These are phyloP conservation scores for Colletotrichum cordylinicola DNA, from an alignment of 2,329 filamentous ascomycete genomes.

Conservation along the genomic window DNA sequence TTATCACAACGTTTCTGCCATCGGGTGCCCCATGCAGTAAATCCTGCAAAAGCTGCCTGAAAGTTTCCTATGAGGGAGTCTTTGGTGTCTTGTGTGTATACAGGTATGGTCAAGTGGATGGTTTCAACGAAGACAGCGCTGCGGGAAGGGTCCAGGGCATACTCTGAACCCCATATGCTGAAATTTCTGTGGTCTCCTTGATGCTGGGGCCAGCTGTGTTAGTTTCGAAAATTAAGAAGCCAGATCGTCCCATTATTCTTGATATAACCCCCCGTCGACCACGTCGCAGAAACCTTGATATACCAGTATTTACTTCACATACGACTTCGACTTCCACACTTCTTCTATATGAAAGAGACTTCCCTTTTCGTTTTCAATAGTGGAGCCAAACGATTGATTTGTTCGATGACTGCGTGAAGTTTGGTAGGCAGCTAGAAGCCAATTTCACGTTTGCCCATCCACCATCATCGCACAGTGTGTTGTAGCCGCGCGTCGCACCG, in stretches of 20 bases:
- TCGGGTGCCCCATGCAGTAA: rapidly evolving
- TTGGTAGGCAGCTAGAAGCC: background rate
- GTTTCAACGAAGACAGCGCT: background rate
- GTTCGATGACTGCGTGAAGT: no score
- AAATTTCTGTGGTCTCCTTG: background rate
- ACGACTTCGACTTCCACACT: rapidly evolving
- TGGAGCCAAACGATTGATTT: background rate
- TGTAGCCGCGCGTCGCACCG: rapidly evolving
- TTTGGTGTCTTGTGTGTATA: background rate
- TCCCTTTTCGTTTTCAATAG: rapidly evolving
- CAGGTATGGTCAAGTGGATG: background rate
- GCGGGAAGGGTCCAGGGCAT: rapidly evolving
- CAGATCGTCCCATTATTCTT: background rate
- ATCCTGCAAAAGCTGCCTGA: rapidly evolving
- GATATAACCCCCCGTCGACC: background rate
- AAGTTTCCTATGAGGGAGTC: background rate
- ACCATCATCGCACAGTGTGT: background rate
- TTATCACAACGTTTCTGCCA: rapidly evolving
- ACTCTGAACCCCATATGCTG: background rate
- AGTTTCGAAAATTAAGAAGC: background rate
- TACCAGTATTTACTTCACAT: background rate
- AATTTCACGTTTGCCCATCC: rapidly evolving
- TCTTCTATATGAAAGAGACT: rapidly evolving
- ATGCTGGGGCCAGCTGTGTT: background rate
- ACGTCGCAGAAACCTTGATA: background rate